Base-by-base conservation (phyloP, 805 yeast genomes). In the Cephaloascus albidus region DNA sequence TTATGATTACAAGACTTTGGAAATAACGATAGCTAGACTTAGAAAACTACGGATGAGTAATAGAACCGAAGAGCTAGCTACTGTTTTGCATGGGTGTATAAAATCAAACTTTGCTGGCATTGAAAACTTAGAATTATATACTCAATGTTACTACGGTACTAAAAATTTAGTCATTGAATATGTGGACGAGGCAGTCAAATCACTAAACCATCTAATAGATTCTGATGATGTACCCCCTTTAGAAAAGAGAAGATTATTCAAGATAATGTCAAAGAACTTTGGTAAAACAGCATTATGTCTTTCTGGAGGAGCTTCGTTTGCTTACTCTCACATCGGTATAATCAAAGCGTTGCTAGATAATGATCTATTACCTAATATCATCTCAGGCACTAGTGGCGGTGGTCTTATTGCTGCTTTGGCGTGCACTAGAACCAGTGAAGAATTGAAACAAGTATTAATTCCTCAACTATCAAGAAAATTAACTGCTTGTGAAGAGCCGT, bases 311-410 rank as follows among this genome's bases (percentile, higher is more conserved):
- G 94, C 88, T 1, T 74, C 84, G 23, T 85, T 84, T 55, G 76
- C 89, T 1, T 80, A 81, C 47, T 76, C 79, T 26, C 94, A 84
- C 56, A 79, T 82, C 57, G 94, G 94, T 2, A 74, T 84, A 3
- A 69, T 83, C 20, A 79, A 78, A 45, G 89, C 88, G 0, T 56
- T 85, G 32, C 57, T 83, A 4, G 88, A 85, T 42, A 72, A 73
- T 41, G 81, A 79, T 52, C 58, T 74, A 37, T 59, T 84, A 38
- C 94, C 94, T 1, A 65, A 67, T 3, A 80, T 84, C 30, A 64
- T 85, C 6, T 74, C 85, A 28, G 94, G 94, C 1, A 84, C 93
- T 0, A 78, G 86, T 1, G 90, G 93, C 2, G 94, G 94, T 14
- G 90, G 88, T 1, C 58, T 82, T 10, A 76, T 83, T 12, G 89